These are phyloP conservation scores for Ciborinia camelliae DNA, from an alignment of 2,329 filamentous ascomycete species.

Conservation along the genomic window DNA sequence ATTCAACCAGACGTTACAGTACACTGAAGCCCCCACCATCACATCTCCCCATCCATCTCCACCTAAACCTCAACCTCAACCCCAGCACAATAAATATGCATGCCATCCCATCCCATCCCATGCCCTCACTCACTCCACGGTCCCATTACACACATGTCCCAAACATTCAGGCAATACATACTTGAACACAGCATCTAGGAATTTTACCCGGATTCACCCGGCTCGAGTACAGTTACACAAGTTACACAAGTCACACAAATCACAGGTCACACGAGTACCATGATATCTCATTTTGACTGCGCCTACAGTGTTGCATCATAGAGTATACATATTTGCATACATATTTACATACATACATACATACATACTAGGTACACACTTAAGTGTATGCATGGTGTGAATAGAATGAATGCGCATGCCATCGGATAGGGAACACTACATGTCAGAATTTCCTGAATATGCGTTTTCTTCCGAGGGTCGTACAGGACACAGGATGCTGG, in stretches of 20 bases:
- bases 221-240: not conserved
- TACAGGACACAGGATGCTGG: no score
- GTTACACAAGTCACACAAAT: not conserved
- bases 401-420: no score
- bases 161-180: not conserved
- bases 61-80: not conserved
- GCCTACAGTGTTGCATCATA: not conserved
- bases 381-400: no score
- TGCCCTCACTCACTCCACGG: not conserved
- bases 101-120: not conserved
- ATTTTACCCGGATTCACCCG: not conserved
- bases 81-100: not conserved
- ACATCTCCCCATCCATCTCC: not conserved
- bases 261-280: not conserved
- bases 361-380: no score
- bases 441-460: no score
- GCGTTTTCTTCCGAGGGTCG: no score
- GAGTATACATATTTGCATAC: no score
- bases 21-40: conserved; percentile 1
- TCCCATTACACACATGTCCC: not conserved
- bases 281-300: not conserved
- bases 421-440: no score
- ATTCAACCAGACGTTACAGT: conserved; percentile 6
- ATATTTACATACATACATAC: no score
- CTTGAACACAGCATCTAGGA: conserved; percentile 1